A percentile compares a stretch with the other conserved stretches of the same genome.
phyloP scores from a whole-genome alignment of 768 basidiomycete genomes.

The Pisolithus microcarpus region DNA sequence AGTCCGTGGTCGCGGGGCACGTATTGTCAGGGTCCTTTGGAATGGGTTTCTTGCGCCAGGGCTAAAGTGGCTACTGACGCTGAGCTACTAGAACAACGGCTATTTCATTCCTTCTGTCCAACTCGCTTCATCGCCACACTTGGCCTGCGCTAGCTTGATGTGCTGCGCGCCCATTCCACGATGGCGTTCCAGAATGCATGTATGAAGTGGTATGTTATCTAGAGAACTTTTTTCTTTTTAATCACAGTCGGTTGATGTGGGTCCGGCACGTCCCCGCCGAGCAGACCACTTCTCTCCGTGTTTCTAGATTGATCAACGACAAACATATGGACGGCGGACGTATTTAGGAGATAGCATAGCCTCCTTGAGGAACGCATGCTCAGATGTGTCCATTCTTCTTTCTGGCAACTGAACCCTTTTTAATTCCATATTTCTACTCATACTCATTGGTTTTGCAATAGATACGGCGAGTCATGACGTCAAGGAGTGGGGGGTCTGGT shows the following conservation, averaged over 20 bases:
- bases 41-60: not conserved
- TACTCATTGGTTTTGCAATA: not conserved
- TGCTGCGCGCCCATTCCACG: not conserved
- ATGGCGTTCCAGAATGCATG: not conserved
- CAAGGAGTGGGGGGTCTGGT: not conserved
- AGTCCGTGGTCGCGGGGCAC: not conserved
- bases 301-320: slow-evolving; percentile 8
- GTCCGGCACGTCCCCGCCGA: slow-evolving; percentile 5
- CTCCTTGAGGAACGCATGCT: not conserved
- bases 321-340: slow-evolving; percentile 11
- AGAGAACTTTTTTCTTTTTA: slow-evolving; percentile 4
- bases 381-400: not conserved
- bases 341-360: not conserved
- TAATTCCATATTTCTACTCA: not conserved
- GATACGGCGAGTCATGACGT: not conserved
- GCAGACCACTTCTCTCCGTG: slow-evolving; percentile 4
- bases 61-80: not conserved
- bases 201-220: slow-evolving; percentile 2
- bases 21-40: not conserved
- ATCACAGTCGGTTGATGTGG: slow-evolving; percentile 5
- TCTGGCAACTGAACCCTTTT: too few species aligned
- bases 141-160: not conserved
- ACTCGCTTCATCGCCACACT: not conserved
- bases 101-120: not conserved
- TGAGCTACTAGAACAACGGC: not conserved